phyloP scores from a whole-genome alignment of 352 stramenopile species.

The Phytophthora agathidicida region DNA sequence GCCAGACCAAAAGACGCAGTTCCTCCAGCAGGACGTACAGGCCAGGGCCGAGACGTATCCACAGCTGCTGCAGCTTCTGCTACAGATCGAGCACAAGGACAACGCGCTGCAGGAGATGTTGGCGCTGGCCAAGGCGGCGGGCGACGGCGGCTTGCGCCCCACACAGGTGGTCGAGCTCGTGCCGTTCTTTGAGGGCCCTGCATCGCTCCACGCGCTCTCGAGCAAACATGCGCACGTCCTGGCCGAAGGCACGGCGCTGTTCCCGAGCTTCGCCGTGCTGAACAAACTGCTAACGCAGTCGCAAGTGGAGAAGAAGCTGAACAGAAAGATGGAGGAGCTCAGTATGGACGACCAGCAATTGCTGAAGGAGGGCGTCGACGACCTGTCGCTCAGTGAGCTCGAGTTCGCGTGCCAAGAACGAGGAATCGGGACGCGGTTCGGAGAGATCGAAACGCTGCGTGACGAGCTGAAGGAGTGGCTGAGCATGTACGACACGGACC shows the following conservation, averaged over 20 bases:
- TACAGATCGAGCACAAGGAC: constrained; percentile 72
- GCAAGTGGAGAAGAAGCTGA: constrained; percentile 51
- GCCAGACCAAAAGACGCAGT: constrained; percentile 83
- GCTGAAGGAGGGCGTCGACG: constrained; percentile 67
- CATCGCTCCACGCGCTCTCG: constrained; percentile 48
- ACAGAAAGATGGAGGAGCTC: constrained; percentile 65
- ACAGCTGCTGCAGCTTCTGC: constrained; percentile 57
- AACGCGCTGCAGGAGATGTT: constrained; percentile 58
- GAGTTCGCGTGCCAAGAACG: constrained; percentile 88
- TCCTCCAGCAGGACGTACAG: constrained; percentile 70
- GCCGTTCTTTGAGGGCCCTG: constrained; percentile 74
- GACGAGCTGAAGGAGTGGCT: constrained; percentile 71
- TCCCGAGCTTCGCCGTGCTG: constrained; percentile 64
- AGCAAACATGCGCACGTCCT: constrained; percentile 60
- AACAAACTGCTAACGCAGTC: constrained; percentile 49
- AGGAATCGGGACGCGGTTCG: constrained; percentile 73
- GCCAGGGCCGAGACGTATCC: constrained; percentile 64
- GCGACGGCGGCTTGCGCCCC: constrained; percentile 39
- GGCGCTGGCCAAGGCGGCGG: constrained; percentile 17
- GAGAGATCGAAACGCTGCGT: constrained; percentile 61
- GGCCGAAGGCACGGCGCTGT: constrained; percentile 53
- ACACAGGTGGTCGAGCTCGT: constrained; percentile 62
- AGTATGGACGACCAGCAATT: constrained; percentile 78
- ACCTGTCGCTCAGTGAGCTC: constrained; percentile 78
- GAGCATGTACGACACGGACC: constrained; percentile 73